Base-by-base conservation (phyloP, 139 green algal species). In the Chlamydomonas incerta region DNA sequence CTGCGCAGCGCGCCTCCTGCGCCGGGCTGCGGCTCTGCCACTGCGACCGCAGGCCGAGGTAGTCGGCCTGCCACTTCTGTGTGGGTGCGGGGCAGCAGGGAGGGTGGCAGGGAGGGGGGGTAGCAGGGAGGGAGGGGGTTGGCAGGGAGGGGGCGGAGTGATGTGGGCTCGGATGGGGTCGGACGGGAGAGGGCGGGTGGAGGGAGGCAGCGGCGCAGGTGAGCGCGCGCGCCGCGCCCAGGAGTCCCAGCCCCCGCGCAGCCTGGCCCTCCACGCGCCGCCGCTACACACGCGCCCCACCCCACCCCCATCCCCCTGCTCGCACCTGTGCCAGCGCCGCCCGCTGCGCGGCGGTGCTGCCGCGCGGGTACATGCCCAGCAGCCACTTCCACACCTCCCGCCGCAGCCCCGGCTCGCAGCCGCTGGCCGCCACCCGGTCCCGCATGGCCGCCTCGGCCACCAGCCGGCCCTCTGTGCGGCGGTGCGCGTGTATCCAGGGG, bases 341-440 rank as follows among this genome's bases (percentile, higher is more conserved):
- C 58, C 93, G 75, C 86, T 96, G 75, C 68, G 72, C 62, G 0
- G 57, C 58, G 0, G 88, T 95, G 52, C 72, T 89, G 47, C 87
- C 83, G 0, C 85, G 73, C 0, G 89, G 80, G 77, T 95, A 92
- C 63, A 98, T 76, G 2, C 95, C 94, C 83, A 98, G 91, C 87
- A 98, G 91, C 52, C 94, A 94, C 89, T 95, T 96, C 96, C 96
- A 98, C 20, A 90, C 94, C 76, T 95, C 82, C 13, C 74, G 58
- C 29, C 93, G 75, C 41, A 93, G 65, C 41, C 81, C 82, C 2
- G 92, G 83, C 37, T 90, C 85, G 52, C 95, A 81, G 47, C 96
- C 96, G 46, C 93, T 91, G 10, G 88, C 71, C 66, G 93, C 95
- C 21, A 96, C 92, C 18, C 94, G 94, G 80, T 91, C 52, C 35